Evolutionary conservation across 768 basidiomycete species (phyloP).

Genomic region (Candolleomyces eurysporus): DNA sequence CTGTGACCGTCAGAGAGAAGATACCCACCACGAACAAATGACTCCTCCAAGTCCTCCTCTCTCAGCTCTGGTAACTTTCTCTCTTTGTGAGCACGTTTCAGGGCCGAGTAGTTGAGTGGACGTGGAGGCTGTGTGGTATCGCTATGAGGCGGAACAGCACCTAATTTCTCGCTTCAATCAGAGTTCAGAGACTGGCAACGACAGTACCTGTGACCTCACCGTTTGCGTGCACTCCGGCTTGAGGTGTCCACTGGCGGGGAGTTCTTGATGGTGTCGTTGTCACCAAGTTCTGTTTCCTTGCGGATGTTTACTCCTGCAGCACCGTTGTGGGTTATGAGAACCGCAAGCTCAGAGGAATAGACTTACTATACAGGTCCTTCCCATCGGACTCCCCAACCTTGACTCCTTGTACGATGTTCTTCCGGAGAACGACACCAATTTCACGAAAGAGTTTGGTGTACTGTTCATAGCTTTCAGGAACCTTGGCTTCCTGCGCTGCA

Average conservation of each 20-base stretch:
- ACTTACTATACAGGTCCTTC: constrained; percentile 59
- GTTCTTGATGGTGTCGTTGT: constrained; percentile 75
- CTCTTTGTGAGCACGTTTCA: constrained; percentile 66
- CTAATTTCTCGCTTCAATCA: constrained; percentile 30
- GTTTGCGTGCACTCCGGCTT: constrained; percentile 45
- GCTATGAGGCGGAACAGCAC: constrained; percentile 37
- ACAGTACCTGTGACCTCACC: constrained; percentile 20
- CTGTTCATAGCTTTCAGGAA: constrained; percentile 48
- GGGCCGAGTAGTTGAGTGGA: constrained; percentile 58
- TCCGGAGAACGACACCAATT: constrained; percentile 68
- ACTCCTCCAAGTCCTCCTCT: constrained; percentile 84
- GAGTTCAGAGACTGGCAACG: constrained; percentile 12
- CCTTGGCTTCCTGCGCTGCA: constrained; percentile 34
- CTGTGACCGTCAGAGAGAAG: constrained; percentile 2
- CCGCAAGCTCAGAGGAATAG: neutral
- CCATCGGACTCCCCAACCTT: constrained; percentile 35
- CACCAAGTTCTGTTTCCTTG: constrained; percentile 81
- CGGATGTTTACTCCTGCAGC: constrained; percentile 68
- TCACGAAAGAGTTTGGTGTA: constrained; percentile 64
- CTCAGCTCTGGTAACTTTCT: constrained; percentile 64
- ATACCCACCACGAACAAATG: constrained; percentile 75
- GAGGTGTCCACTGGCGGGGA: constrained; percentile 44
- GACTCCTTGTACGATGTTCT: constrained; percentile 83
- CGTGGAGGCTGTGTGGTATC: constrained; percentile 17
- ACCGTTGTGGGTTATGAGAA: neutral